Evolutionary conservation across 2,329 filamentous ascomycete genomes (phyloP).

Genomic region (Cladophialophora yegresii): DNA sequence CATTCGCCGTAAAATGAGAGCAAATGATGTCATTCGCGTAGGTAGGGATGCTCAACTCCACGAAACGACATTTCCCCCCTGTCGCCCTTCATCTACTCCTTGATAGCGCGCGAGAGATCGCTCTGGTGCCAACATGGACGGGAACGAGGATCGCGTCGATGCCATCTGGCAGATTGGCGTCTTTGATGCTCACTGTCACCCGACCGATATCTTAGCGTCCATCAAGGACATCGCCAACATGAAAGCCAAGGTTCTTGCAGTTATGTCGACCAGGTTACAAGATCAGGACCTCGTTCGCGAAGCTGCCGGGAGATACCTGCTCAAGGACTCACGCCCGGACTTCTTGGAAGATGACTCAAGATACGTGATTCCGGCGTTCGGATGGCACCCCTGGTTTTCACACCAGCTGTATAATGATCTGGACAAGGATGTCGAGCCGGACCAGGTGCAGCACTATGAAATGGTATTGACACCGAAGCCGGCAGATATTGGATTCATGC

Average conservation of each 20-base stretch:
- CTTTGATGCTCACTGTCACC: conserved; percentile 67
- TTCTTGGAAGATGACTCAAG: conserved; percentile 36
- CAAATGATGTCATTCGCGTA: not conserved
- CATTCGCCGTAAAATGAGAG: not conserved
- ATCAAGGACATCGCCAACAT: conserved; percentile 58
- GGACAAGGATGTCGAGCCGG: conserved; percentile 28
- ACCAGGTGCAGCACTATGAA: conserved; percentile 56
- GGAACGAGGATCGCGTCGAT: conserved; percentile 13
- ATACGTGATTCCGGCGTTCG: conserved; percentile 62
- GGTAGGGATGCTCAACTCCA: not conserved
- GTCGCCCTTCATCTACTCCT: not conserved
- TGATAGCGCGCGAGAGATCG: not conserved
- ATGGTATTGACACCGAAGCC: conserved; percentile 53
- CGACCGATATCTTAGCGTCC: conserved; percentile 64
- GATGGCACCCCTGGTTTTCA: conserved; percentile 70
- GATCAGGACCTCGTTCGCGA: conserved; percentile 62
- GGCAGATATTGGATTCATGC: conserved; percentile 53
- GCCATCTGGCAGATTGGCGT: conserved; percentile 59
- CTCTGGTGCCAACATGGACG: not conserved
- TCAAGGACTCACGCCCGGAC: conserved; percentile 11
- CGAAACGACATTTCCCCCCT: not conserved
- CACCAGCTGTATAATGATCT: conserved; percentile 59
- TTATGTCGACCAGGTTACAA: conserved; percentile 64
- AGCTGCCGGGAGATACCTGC: conserved; percentile 45
- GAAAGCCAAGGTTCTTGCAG: conserved; percentile 59